Evolutionary conservation across 225 moss, liverwort and hornwort species (phyloP).

Genomic region (Sphagnum contortum): DNA sequence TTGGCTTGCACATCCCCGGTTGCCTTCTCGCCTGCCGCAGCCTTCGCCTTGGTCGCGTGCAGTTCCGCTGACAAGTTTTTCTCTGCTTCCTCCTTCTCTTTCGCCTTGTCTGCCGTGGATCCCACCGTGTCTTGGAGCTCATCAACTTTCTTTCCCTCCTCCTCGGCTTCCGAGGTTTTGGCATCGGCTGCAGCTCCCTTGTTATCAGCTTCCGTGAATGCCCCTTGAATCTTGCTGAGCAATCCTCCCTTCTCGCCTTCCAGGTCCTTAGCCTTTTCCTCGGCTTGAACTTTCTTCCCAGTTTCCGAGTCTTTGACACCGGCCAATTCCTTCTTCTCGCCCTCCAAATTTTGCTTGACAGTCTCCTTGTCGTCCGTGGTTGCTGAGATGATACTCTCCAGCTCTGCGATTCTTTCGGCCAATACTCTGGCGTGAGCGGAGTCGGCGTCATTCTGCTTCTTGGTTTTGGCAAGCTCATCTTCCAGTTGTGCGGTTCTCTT

Average conservation of each 20-base stretch:
- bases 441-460: slow-evolving; percentile 37
- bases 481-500: slow-evolving; percentile 17
- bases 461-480: slow-evolving; percentile 19
- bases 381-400: slow-evolving; percentile 12
- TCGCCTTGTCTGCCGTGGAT: slow-evolving; percentile 13
- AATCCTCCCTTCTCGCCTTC: slow-evolving; percentile 39
- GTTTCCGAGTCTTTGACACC: slow-evolving; percentile 4
- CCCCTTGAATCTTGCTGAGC: slow-evolving; percentile 26
- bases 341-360: slow-evolving; percentile 15
- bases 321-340: slow-evolving; percentile 7
- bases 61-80: slow-evolving; percentile 17
- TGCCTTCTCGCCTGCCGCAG: slow-evolving; percentile 23
- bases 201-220: slow-evolving; percentile 33
- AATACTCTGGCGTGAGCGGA: slow-evolving; percentile 41
- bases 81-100: slow-evolving; percentile 12
- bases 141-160: slow-evolving; percentile 10
- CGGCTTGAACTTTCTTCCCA: slow-evolving; percentile 22
- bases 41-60: slow-evolving; percentile 37
- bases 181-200: slow-evolving; percentile 16
- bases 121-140: slow-evolving; percentile 3
- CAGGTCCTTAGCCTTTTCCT: slow-evolving; percentile 11
- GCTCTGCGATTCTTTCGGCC: slow-evolving; percentile 44
- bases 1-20: slow-evolving; percentile 21
- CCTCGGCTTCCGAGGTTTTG: slow-evolving; percentile 19
- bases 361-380: slow-evolving; percentile 28